Evolutionary conservation across 2,329 filamentous ascomycete species (phyloP), one percentile per base, ranked within the genome.

Genomic region (Cephalotrichum gorgonifer): DNA sequence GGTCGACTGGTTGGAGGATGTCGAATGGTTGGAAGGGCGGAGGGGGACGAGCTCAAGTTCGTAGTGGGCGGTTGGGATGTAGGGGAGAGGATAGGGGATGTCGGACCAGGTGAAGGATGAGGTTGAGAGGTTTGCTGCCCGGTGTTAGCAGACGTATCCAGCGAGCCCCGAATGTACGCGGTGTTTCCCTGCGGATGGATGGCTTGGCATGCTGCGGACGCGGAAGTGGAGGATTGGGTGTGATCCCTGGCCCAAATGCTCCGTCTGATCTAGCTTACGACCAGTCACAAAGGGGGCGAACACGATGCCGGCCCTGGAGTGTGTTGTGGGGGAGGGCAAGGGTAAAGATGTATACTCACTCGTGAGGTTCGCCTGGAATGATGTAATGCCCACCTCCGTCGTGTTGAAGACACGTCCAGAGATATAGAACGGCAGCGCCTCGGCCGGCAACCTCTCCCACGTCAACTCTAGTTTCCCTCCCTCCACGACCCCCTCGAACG

Each of bases 11-110:
- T 23, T 14, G 25, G 31, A 17, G 11, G 45, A 9, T 20, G 4
- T 17, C 12, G 35, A 20, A 9, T 46, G 27, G 11, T 23, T 14
- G 25, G 31, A 17, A n/a, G 11, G 45, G 6, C 11, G 14, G 17
- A 30, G 28, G 35, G 45, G 15, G 35, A 42, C 7, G 44, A 51
- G 28, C n/a, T 44, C 44, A 23, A 51, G 30, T 26, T 51, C 39
- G 45, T 51, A 51, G 7, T 25, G 23, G 17, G 45, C 50, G 8
- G 30, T 38, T 9, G 45, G 45, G 12, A 44, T 44, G 50, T 48
- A 51, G 12, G 44, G 50, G 27, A 51, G 50, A 8, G 50, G 50
- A 23, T 41, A 51, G 23, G 50, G 50, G 9, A 48, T 12, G 45
- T 44, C 33, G 30, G 14, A 30, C 50, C 50, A 51, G n/a, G 27